Conservation (phyloP, 768 basidiomycete genomes). For the Mycena venus region DNA sequence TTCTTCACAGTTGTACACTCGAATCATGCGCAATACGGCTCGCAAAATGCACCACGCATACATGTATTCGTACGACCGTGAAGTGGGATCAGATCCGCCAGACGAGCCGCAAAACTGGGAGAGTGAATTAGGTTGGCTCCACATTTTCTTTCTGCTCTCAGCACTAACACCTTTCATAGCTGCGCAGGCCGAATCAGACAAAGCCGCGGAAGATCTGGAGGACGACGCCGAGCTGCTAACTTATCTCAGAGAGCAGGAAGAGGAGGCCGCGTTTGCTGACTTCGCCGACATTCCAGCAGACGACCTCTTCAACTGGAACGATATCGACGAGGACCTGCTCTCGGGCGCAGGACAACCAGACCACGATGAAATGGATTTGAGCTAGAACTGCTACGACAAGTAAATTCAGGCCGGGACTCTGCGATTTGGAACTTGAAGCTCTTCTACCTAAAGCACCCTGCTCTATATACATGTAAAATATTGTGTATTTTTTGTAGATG, state of each 20-base stretch:
- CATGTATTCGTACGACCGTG: slow-evolving; percentile 35
- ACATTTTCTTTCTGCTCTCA: not conserved
- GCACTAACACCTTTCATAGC: not conserved
- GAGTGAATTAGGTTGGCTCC: slow-evolving; percentile 22
- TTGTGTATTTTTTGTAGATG: slow-evolving; percentile 4
- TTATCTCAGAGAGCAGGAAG: slow-evolving; percentile 26
- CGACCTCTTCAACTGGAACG: slow-evolving; percentile 26
- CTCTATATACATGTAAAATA: slow-evolving; percentile 7
- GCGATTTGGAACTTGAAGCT: too few species aligned
- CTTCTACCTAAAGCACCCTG: not conserved
- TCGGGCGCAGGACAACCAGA: not conserved
- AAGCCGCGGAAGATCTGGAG: not conserved
- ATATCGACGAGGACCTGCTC: slow-evolving; percentile 10
- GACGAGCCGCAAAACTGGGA: slow-evolving; percentile 27
- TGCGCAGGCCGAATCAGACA: not conserved
- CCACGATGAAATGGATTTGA: slow-evolving; percentile 14
- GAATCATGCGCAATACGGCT: slow-evolving; percentile 26
- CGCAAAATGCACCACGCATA: slow-evolving; percentile 30
- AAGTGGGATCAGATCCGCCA: slow-evolving; percentile 17
- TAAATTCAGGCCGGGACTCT: too few species aligned
- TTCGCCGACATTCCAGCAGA: slow-evolving; percentile 32
- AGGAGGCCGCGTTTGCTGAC: slow-evolving; percentile 29
- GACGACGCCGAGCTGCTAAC: slow-evolving; percentile 19
- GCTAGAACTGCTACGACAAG: not conserved
- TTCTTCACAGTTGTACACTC: slow-evolving; percentile 15